Percentiles rank a stretch among this genome's conserved stretches.
Conservation (phyloP, 1,284 basidiomycete genomes). For the Leccinum olivaceoglutinosum region DNA sequence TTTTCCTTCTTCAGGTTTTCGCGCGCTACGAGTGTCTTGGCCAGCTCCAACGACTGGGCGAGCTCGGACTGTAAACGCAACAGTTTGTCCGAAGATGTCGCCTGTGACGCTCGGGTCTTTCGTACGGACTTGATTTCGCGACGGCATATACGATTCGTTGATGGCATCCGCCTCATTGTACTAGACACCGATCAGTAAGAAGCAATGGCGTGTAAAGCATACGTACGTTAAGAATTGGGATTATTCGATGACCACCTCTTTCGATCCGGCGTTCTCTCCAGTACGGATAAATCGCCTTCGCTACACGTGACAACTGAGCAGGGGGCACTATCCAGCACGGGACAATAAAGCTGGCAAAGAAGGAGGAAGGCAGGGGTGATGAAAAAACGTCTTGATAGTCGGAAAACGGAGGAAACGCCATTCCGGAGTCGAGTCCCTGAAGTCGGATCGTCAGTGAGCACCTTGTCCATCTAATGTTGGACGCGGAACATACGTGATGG, state of each 20-base stretch:
- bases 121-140: constrained; percentile 92
- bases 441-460: not conserved
- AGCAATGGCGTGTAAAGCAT: not conserved
- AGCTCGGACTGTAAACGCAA: constrained; percentile 78
- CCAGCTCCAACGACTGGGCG: constrained; percentile 65
- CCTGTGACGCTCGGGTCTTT: constrained; percentile 90
- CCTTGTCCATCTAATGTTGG: not conserved
- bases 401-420: constrained; percentile 71
- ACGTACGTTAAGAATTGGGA: constrained; percentile 74
- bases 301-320: constrained; percentile 53
- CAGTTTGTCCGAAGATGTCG: constrained; percentile 84
- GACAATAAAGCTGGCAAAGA: constrained; percentile 58
- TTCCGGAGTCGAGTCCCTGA: constrained; percentile 58
- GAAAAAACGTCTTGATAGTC: constrained; percentile 76
- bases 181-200: constrained; percentile 35
- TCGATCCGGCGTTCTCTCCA: constrained; percentile 77
- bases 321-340: constrained; percentile 60
- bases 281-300: constrained; percentile 70
- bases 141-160: constrained; percentile 94
- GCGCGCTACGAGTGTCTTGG: constrained; percentile 62
- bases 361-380: constrained; percentile 46
- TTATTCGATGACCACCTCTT: constrained; percentile 73
- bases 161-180: constrained; percentile 86
- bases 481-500: constrained; percentile 61
- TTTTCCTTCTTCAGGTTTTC: constrained; percentile 73